Base-by-base conservation (phyloP, 2,329 filamentous ascomycete genomes). In the Hypocreales sp. region DNA sequence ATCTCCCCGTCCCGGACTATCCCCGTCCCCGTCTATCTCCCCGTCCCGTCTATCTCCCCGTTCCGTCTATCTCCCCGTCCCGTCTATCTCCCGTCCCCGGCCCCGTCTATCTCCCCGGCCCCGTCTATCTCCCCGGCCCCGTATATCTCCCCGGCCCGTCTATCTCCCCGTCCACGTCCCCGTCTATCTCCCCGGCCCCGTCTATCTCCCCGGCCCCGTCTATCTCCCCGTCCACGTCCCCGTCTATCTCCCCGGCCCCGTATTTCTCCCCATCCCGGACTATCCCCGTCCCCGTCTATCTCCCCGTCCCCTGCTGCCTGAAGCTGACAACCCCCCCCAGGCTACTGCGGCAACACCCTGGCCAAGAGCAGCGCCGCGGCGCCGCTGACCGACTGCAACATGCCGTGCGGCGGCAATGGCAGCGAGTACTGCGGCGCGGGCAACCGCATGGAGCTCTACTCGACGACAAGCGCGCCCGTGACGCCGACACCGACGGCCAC, bases 291-390 rank as follows among this genome's bases (percentile, higher is more conserved):
- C n/a, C n/a, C n/a, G n/a, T n/a, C n/a, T n/a, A n/a, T n/a, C n/a
- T n/a, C n/a, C n/a, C n/a, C n/a, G n/a, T n/a, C n/a, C n/a, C n/a
- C n/a, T n/a, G n/a, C n/a, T n/a, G n/a, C n/a, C n/a, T n/a, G n/a
- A n/a, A n/a, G n/a, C n/a, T n/a, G n/a, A n/a, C n/a, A n/a, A n/a
- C n/a, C n/a, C n/a, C n/a, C n/a, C n/a, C n/a, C 25, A 56, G 51
- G 53, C 41, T 66, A 61, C 37, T 67, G 62, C 40, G 61, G 60
- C 19, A 58, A 65, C 37, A 43, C 40, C 5, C 41, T 64, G 8
- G 39, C 39, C 14, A 27, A 36, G 16, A 42, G 39, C 17, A 46
- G 44, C 22, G 31, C 33, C 5, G 39, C 37, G 7, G 50, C 46
- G 3, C 40, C 46, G 5, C 25, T 50, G 12, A 33, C 31, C 5